These are phyloP conservation scores for Exophiala aquamarina DNA, from an alignment of 2,329 filamentous ascomycete genomes.

Conservation along the genomic window DNA sequence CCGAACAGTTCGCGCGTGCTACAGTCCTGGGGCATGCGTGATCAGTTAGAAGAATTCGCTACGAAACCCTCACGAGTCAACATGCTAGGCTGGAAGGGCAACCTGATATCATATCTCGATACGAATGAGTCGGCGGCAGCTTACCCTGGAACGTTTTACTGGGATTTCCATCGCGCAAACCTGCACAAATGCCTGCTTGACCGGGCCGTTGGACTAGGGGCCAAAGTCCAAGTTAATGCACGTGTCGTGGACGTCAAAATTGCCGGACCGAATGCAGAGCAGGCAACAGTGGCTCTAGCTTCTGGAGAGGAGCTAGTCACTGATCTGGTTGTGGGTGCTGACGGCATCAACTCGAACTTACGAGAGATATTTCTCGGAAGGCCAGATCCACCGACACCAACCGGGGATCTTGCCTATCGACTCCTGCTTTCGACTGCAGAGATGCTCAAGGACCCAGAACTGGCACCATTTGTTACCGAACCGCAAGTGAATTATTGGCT, in stretches of 20 bases:
- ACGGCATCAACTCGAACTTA: constrained; percentile 31
- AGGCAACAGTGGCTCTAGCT: constrained; percentile 32
- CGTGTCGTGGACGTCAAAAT: constrained; percentile 33
- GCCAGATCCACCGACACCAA: constrained; percentile 31
- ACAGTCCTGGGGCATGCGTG: constrained; percentile 16
- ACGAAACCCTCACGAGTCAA: constrained; percentile 7
- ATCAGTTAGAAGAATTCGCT: constrained; percentile 5
- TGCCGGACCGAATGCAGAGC: constrained; percentile 31
- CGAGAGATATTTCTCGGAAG: constrained; percentile 25
- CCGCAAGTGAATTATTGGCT: constrained; percentile 57
- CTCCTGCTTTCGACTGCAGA: constrained; percentile 38
- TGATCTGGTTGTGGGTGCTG: constrained; percentile 33
- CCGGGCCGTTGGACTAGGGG: constrained; percentile 42
- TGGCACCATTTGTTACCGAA: constrained; percentile 47
- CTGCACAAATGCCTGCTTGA: constrained; percentile 45
- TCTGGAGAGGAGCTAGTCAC: constrained; percentile 26
- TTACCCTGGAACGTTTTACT: constrained; percentile 39
- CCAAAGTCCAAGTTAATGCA: constrained; percentile 32
- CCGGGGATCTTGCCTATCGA: constrained; percentile 42
- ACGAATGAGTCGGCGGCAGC: constrained; percentile 17
- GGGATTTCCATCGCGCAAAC: constrained; percentile 53
- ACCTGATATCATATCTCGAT: constrained; percentile 10
- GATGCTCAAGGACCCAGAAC: constrained; percentile 49
- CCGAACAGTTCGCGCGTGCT: constrained; percentile 27
- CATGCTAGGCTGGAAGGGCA: constrained; percentile 17